phyloP scores from a whole-genome alignment of 352 stramenopile genomes.

The Nannochloropsis limnetica region DNA sequence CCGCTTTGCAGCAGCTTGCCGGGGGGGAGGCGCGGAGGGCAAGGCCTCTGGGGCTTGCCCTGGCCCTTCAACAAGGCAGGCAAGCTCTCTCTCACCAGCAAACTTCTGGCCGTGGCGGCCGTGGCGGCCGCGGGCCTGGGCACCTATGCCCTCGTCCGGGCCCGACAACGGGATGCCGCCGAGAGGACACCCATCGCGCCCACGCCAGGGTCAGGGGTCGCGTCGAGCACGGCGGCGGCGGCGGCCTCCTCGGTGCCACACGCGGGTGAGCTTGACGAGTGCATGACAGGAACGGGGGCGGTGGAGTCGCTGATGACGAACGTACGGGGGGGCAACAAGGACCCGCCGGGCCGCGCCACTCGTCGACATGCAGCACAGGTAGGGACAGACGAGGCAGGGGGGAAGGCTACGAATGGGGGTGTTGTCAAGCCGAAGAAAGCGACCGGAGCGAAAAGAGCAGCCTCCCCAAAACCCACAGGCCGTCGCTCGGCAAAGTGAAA shows the following conservation, averaged over 20 bases:
- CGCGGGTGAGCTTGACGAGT: not conserved
- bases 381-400: not conserved
- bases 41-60: not conserved
- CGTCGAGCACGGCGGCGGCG: not conserved
- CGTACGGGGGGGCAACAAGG: not conserved
- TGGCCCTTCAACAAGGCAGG: not conserved
- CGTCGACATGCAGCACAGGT: not conserved
- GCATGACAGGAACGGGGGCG: not conserved
- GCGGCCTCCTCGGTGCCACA: too few relatives aligned
- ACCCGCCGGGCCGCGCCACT: not conserved
- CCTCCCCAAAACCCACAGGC: not conserved
- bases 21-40: too few relatives aligned
- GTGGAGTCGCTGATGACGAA: not conserved
- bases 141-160: not conserved
- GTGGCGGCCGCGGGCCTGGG: not conserved
- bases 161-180: not conserved
- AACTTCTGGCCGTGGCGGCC: not conserved
- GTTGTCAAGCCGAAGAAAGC: not conserved
- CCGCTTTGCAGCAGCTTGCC: conserved; percentile 1
- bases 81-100: not conserved
- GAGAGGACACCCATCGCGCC: not conserved
- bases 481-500: not conserved
- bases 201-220: not conserved
- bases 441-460: not conserved
- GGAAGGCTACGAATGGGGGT: not conserved